Evolutionary conservation across 176 grass and related monocot genomes (phyloP), one percentile per base, ranked within the genome.

Genomic region (Canna indica): DNA sequence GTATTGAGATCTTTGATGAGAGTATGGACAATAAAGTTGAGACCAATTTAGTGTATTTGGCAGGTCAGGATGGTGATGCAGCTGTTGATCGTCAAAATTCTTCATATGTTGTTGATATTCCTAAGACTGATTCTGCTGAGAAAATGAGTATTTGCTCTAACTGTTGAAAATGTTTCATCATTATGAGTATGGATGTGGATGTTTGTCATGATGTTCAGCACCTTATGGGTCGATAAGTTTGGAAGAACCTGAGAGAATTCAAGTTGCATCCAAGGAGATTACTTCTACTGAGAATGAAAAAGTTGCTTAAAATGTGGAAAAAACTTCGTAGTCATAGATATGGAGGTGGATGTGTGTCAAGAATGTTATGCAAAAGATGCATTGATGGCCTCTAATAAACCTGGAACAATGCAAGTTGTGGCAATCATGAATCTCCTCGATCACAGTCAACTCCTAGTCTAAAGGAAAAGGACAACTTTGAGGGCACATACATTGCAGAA

Each of bases 121-220:
- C 70, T 54, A 57, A 71, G 29, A 47, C 39, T 75, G 41, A 60
- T 44, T 36, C 26, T 74, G 30, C 32, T 71, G 46, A 73, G 68
- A 53, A 25, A 31, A 68, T 29, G 57, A 69, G 73, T 67, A 83
- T 73, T 72, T 97, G 93, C 73, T 60, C 35, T n/a, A 87, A 73
- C 30, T 90, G 86, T 71, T 70, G 83, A 24, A 97, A 73, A 17
- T 27, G 36, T 14, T n/a, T n/a, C n/a, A 81, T 90, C 33, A 47
- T 71, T 70, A 71, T 47, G 39, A 64, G 80, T 71, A 60, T 18
- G 63, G n/a, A n/a, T n/a, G n/a, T n/a, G n/a, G n/a, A n/a, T n/a
- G n/a, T n/a, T n/a, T n/a, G n/a, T n/a, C n/a, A n/a, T n/a, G 79
- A 85, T 92, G 93, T 45, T 68, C 53, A 65, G 70, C 46, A 76